These are phyloP conservation scores for Scheffersomyces cryptocercus DNA, from an alignment of 1,139 yeast species.

Conservation along the genomic window DNA sequence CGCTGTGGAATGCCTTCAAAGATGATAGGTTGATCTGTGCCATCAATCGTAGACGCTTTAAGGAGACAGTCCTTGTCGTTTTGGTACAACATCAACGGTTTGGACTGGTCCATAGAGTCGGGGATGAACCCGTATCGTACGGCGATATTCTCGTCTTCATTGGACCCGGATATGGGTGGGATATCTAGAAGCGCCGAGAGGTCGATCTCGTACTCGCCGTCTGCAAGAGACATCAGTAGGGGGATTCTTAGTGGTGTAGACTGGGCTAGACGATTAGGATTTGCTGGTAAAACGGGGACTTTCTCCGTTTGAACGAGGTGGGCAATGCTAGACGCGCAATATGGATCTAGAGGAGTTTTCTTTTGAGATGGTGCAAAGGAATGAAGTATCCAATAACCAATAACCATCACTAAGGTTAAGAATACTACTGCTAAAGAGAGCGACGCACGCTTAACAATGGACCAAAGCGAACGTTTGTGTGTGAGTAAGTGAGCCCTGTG, in stretches of 20 bases:
- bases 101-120: constrained; percentile 41
- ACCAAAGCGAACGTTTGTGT: too few relatives aligned
- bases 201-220: constrained; percentile 50
- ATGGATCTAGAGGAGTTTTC: too few relatives aligned
- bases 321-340: too few relatives aligned
- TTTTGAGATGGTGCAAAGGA: too few relatives aligned
- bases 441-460: too few relatives aligned
- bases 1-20: constrained; percentile 44
- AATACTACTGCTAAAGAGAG: too few relatives aligned
- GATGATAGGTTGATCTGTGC: constrained; percentile 25
- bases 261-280: neutral
- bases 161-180: constrained; percentile 10
- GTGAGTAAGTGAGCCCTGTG: too few relatives aligned
- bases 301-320: too few relatives aligned
- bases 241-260: neutral
- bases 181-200: constrained; percentile 25
- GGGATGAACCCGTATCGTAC: constrained; percentile 47
- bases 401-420: too few relatives aligned
- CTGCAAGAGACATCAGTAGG: constrained; percentile 31
- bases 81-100: constrained; percentile 38
- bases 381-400: too few relatives aligned
- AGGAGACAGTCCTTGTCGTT: constrained; percentile 35
- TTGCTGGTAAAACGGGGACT: neutral
- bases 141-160: constrained; percentile 29
- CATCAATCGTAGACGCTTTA: constrained; percentile 27